phyloP scores from a whole-genome alignment of 78 protist species.

The Andalucia godoyi region DNA sequence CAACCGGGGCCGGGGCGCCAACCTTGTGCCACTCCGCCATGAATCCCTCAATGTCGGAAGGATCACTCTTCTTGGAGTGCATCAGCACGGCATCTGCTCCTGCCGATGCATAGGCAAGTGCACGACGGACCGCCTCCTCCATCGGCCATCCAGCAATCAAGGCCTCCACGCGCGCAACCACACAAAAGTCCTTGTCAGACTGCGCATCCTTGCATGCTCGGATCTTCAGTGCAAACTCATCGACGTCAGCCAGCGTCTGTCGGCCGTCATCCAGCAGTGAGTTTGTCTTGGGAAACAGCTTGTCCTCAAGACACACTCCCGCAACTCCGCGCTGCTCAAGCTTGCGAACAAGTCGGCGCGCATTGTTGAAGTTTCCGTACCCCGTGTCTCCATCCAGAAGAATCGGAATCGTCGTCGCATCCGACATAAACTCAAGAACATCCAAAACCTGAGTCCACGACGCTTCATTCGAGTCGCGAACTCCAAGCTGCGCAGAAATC shows the following conservation, averaged over 20 bases:
- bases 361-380: constrained; percentile 40
- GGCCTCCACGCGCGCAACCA: constrained; percentile 53
- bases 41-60: constrained; percentile 32
- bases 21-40: constrained; percentile 29
- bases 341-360: constrained; percentile 31
- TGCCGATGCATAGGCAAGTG: constrained; percentile 12
- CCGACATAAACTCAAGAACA: constrained; percentile 26
- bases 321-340: constrained; percentile 52
- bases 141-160: constrained; percentile 54
- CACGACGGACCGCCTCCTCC: constrained; percentile 43
- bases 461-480: constrained; percentile 33
- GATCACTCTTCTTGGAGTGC: constrained; percentile 40
- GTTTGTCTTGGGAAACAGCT: constrained; percentile 46
- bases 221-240: constrained; percentile 37
- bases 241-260: constrained; percentile 41
- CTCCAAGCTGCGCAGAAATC: constrained; percentile 19
- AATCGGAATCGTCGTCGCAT: constrained; percentile 47
- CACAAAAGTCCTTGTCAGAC: constrained; percentile 22
- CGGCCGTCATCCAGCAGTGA: constrained; percentile 28
- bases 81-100: constrained; percentile 43
- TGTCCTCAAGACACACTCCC: constrained; percentile 59
- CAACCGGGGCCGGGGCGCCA: constrained; percentile 23
- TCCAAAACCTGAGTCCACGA: constrained; percentile 33
- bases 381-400: constrained; percentile 63
- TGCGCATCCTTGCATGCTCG: constrained; percentile 28